Percentiles rank a stretch among this genome's conserved stretches.
Conservation (phyloP, 2,329 filamentous ascomycete species). For the Ophiocordyceps camponoti-leonardi region DNA sequence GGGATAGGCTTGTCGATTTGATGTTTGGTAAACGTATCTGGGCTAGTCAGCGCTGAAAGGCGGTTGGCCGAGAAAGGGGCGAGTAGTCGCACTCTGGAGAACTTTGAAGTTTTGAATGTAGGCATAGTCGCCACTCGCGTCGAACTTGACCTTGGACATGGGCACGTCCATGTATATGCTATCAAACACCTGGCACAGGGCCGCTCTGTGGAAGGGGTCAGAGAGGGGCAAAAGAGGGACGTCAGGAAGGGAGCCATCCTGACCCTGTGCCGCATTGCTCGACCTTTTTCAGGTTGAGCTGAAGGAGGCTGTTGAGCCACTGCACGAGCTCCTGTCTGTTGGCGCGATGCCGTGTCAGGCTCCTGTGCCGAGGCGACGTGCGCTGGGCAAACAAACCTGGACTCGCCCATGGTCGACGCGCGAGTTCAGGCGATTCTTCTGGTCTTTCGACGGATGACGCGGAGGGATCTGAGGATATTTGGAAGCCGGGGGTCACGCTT, state of each 20-base stretch:
- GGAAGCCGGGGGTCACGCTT: no score
- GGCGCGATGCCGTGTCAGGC: not conserved
- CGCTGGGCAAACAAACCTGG: slow-evolving; percentile 15
- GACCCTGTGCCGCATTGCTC: slow-evolving; percentile 98
- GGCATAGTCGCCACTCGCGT: slow-evolving; percentile 90
- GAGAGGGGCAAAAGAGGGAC: not conserved
- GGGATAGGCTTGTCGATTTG: slow-evolving; percentile 78
- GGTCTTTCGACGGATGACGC: no score
- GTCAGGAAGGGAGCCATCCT: slow-evolving; percentile 6
- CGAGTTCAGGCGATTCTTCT: no score
- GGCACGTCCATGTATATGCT: slow-evolving; percentile 93
- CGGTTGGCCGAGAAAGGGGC: no score
- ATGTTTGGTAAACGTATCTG: slow-evolving; percentile 74
- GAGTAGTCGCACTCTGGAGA: slow-evolving; percentile 57
- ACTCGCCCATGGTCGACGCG: slow-evolving; percentile 22
- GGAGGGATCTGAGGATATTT: no score
- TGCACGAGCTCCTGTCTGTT: slow-evolving; percentile 82
- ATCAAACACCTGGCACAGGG: slow-evolving; percentile 93
- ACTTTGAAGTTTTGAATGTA: slow-evolving; percentile 99
- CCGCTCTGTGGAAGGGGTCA: slow-evolving; percentile 43
- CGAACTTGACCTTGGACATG: slow-evolving; percentile 95
- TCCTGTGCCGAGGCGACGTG: not conserved
- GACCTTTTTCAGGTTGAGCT: slow-evolving; percentile 96
- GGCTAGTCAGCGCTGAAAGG: not conserved
- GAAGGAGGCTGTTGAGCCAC: slow-evolving; percentile 95